Evolutionary conservation across 495 filamentous ascomycete species (phyloP).

Genomic region (Entonaema liquescens): DNA sequence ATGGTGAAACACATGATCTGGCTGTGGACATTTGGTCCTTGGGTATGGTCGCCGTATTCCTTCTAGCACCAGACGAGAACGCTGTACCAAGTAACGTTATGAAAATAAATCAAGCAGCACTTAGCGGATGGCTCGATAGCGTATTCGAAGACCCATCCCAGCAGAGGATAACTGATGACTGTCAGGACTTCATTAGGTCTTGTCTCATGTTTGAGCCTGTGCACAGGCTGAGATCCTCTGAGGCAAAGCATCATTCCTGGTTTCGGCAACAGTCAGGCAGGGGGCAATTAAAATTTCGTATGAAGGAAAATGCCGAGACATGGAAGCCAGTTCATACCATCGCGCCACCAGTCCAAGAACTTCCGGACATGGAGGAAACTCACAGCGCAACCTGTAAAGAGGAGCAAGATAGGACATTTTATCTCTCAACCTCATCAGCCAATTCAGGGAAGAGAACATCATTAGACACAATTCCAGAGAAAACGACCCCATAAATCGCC

Average conservation of each 20-base stretch:
- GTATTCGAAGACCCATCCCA: conserved; percentile 51
- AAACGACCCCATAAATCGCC: conserved; percentile 6
- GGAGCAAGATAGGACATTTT: not conserved
- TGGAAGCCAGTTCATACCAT: conserved; percentile 29
- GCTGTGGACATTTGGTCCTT: conserved; percentile 57
- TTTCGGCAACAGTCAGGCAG: conserved; percentile 55
- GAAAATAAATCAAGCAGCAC: conserved; percentile 37
- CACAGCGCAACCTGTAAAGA: not conserved
- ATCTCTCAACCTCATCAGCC: conserved; percentile 56
- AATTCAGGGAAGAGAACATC: conserved; percentile 3
- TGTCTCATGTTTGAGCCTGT: conserved; percentile 63
- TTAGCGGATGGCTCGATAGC: conserved; percentile 32
- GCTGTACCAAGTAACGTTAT: conserved; percentile 44
- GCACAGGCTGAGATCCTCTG: conserved; percentile 60
- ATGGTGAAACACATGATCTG: conserved; percentile 37
- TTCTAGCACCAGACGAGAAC: conserved; percentile 20
- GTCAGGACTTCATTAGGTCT: conserved; percentile 63
- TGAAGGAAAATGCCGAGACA: conserved; percentile 9
- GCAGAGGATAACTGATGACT: conserved; percentile 49
- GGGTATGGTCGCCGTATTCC: conserved; percentile 25
- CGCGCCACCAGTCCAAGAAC: conserved; percentile 31
- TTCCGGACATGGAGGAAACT: conserved; percentile 16
- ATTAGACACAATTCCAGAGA: not conserved
- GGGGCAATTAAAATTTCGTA: conserved; percentile 3
- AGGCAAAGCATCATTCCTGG: conserved; percentile 69